Evolutionary conservation across 2,329 filamentous ascomycete genomes (phyloP).

Genomic region (Blastomyces emzantsi): DNA sequence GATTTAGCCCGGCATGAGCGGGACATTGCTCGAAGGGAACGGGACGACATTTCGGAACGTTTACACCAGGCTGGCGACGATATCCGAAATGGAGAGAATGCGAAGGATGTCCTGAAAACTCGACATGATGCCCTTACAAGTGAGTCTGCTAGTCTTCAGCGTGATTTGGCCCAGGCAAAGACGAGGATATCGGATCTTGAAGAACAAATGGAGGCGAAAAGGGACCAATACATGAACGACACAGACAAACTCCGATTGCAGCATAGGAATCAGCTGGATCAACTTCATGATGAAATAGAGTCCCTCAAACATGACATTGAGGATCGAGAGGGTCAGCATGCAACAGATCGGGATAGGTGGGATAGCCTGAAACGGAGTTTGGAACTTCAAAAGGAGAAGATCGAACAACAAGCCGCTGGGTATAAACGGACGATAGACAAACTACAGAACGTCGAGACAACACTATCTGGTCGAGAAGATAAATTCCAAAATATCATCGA

Average conservation of each 20-base stretch:
- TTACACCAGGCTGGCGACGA: slow-evolving; percentile 52
- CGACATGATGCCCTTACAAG: slow-evolving; percentile 58
- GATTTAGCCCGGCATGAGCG: slow-evolving; percentile 37
- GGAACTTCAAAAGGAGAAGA: slow-evolving; percentile 55
- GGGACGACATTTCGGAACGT: slow-evolving; percentile 35
- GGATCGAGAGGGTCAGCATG: slow-evolving; percentile 61
- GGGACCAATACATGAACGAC: slow-evolving; percentile 49
- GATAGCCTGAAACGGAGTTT: slow-evolving; percentile 56
- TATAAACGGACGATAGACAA: slow-evolving; percentile 63
- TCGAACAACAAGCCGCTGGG: slow-evolving; percentile 57
- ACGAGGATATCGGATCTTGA: slow-evolving; percentile 41
- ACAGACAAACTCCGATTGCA: slow-evolving; percentile 52
- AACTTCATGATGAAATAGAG: slow-evolving; percentile 49
- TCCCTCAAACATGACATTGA: slow-evolving; percentile 56
- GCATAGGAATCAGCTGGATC: slow-evolving; percentile 48
- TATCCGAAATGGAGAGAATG: slow-evolving; percentile 47
- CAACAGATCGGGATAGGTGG: slow-evolving; percentile 64
- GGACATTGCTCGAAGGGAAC: slow-evolving; percentile 39
- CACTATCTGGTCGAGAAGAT: slow-evolving; percentile 57
- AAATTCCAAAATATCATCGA: slow-evolving; percentile 59
- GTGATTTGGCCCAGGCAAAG: slow-evolving; percentile 47
- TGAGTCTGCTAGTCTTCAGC: slow-evolving; percentile 59
- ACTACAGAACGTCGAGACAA: slow-evolving; percentile 59
- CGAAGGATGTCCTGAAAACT: slow-evolving; percentile 60
- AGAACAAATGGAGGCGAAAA: slow-evolving; percentile 44